These are phyloP conservation scores for Ceriops tagal DNA, from an alignment of 345 rosid species.

Conservation along the genomic window DNA sequence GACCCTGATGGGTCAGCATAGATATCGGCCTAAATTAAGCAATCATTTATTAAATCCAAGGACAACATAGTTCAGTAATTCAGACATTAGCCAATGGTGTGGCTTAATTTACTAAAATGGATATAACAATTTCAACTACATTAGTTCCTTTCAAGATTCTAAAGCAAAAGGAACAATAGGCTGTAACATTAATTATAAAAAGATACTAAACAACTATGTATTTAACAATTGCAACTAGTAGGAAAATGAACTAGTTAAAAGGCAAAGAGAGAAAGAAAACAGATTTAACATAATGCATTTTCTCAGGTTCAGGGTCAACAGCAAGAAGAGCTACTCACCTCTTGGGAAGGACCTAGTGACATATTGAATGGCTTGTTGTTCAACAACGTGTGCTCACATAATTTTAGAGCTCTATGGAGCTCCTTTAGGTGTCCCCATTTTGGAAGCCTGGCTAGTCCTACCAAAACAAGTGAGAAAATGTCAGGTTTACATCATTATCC, in stretches of 20 bases:
- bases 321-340: constrained; percentile 39
- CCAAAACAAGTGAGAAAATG: constrained; percentile 14
- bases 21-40: constrained; percentile 61
- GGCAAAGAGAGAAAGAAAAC: background rate
- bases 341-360: constrained; percentile 62
- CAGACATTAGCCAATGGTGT: too few relatives aligned
- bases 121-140: too few relatives aligned
- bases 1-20: constrained; percentile 59
- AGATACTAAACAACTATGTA: background rate
- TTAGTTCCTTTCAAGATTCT: too few relatives aligned
- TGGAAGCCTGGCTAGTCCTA: constrained; percentile 85
- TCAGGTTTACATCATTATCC: background rate
- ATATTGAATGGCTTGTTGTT: constrained; percentile 44
- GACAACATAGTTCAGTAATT: too few relatives aligned
- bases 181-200: constrained; percentile 1
- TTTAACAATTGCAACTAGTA: background rate
- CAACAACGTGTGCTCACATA: constrained; percentile 64
- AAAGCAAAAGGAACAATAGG: background rate
- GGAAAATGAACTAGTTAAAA: background rate
- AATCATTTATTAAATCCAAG: constrained; percentile 6
- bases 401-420: constrained; percentile 76
- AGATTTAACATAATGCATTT: background rate
- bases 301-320: background rate
- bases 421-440: constrained; percentile 95
- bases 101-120: too few relatives aligned